phyloP scores from a whole-genome alignment of 2,329 filamentous ascomycete species.

The Talaromyces amestolkiae region DNA sequence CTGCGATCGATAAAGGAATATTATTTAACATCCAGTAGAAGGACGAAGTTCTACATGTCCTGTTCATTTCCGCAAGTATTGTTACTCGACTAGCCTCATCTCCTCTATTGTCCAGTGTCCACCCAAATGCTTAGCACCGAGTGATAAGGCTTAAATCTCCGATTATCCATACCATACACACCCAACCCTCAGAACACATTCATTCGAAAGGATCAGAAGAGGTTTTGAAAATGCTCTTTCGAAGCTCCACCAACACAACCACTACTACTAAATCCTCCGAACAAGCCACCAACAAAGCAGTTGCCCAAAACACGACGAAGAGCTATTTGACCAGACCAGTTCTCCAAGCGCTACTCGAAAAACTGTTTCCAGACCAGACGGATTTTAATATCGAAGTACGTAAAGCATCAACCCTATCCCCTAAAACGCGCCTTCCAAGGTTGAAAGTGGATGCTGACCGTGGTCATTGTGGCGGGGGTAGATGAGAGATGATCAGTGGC shows the following conservation, averaged over 20 bases:
- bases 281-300: neutral
- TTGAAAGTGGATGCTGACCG: neutral
- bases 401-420: neutral
- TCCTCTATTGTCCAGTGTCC: neutral
- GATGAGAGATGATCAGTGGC: conserved; percentile 17
- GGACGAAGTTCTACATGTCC: neutral
- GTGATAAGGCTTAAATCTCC: neutral
- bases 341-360: conserved; percentile 24
- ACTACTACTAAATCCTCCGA: neutral
- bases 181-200: neutral
- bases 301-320: conserved; percentile 20
- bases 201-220: neutral
- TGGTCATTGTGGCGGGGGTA: neutral
- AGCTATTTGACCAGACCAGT: conserved; percentile 22
- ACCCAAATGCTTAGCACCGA: neutral
- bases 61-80: neutral
- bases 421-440: neutral
- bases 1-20: neutral
- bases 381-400: conserved; percentile 25
- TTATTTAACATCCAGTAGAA: neutral
- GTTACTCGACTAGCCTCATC: neutral
- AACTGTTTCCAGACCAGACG: conserved; percentile 24
- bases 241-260: neutral
- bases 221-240: neutral
- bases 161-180: neutral